Conservation (phyloP, 306 rosid species). For the Malus domestica region DNA sequence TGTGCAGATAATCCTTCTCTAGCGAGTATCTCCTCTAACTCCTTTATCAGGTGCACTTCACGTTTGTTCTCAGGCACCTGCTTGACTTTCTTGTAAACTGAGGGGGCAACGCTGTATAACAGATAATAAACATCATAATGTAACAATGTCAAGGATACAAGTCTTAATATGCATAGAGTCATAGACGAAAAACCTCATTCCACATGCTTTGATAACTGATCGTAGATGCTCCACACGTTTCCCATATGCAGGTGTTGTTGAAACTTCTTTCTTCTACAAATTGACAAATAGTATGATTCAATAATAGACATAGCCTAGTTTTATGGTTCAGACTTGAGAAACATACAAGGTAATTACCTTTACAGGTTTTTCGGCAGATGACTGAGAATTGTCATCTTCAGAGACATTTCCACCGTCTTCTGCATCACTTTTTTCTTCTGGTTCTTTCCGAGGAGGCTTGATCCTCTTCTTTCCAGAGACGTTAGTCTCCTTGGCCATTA, state of each 20-base stretch:
- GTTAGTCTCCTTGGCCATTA: constrained; percentile 36
- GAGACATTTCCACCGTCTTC: constrained; percentile 54
- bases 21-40: constrained; percentile 76
- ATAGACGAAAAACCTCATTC: constrained; percentile 66
- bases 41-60: constrained; percentile 69
- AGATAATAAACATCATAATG: constrained; percentile 21
- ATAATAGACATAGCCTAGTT: constrained; percentile 5
- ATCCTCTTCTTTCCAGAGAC: constrained; percentile 51
- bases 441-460: constrained; percentile 36
- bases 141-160: constrained; percentile 18
- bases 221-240: constrained; percentile 84
- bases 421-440: constrained; percentile 43
- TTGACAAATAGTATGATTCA: constrained; percentile 5
- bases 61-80: constrained; percentile 82
- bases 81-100: constrained; percentile 77
- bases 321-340: background rate
- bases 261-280: constrained; percentile 74
- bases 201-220: constrained; percentile 90
- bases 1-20: constrained; percentile 79
- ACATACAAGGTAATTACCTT: constrained; percentile 41
- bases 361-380: constrained; percentile 56
- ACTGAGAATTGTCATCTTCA: constrained; percentile 64
- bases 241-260: constrained; percentile 64
- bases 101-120: constrained; percentile 67
- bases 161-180: constrained; percentile 10